Percentiles rank a stretch among this genome's conserved stretches.
Evolutionary conservation across 1,284 basidiomycete species (phyloP).

Genomic region (Cryptococcus sp.): DNA sequence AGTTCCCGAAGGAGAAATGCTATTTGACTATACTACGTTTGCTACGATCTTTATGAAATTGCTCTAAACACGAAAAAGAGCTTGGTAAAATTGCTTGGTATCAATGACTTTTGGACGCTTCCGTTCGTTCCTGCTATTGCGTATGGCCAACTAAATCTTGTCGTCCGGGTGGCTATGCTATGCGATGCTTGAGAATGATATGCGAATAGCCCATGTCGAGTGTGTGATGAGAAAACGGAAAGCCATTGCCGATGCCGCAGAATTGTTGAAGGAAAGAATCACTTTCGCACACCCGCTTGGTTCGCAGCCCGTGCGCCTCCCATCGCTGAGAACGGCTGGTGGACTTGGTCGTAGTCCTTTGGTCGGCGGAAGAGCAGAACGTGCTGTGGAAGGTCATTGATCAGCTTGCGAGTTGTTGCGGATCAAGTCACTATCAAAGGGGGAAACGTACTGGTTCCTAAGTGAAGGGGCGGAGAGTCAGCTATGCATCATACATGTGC

Average conservation of each 20-base stretch:
- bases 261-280: background rate
- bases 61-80: too few relatives aligned
- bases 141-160: too few relatives aligned
- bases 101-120: too few relatives aligned
- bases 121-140: too few relatives aligned
- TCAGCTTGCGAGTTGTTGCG: background rate
- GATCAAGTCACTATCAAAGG: background rate
- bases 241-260: too few relatives aligned
- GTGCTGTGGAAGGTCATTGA: conserved; percentile 27
- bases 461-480: conserved; percentile 1
- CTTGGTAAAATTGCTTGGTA: too few relatives aligned
- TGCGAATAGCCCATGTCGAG: background rate
- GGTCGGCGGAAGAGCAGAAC: conserved; percentile 52
- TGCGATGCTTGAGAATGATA: too few relatives aligned
- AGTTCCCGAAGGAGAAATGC: too few relatives aligned
- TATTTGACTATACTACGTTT: too few relatives aligned
- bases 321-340: conserved; percentile 39
- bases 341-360: conserved; percentile 45
- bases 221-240: background rate
- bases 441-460: conserved; percentile 41
- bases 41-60: too few relatives aligned
- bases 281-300: conserved; percentile 22
- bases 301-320: conserved; percentile 32
- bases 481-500: too few relatives aligned
- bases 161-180: too few relatives aligned